A percentile compares a stretch with the other conserved stretches of the same genome.
Evolutionary conservation across 2,329 filamentous ascomycete genomes (phyloP).

Genomic region (Claviceps sp.): DNA sequence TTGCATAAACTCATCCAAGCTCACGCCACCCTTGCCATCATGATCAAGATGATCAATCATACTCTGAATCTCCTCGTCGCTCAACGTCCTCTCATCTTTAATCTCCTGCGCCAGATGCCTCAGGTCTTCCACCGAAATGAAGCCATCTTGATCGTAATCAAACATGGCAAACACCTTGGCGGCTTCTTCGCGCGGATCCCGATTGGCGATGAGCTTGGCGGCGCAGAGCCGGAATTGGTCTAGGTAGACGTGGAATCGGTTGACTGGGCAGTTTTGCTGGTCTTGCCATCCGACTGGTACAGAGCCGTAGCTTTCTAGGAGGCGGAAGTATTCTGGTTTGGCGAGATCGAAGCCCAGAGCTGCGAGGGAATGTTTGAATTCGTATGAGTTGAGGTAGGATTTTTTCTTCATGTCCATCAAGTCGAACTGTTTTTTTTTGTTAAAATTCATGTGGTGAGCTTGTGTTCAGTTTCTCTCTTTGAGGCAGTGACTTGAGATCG

Average conservation of each 20-base stretch:
- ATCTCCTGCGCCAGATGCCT: constrained; percentile 78
- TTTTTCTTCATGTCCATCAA: constrained; percentile 97
- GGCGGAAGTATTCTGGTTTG: constrained; percentile 69
- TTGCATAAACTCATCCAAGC: constrained; percentile 55
- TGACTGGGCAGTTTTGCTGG: constrained; percentile 28
- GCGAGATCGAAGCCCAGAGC: constrained; percentile 87
- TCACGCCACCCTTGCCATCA: constrained; percentile 73
- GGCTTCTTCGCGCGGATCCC: constrained; percentile 86
- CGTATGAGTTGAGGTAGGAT: constrained; percentile 89
- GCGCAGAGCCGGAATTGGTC: constrained; percentile 54
- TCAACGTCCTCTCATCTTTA: constrained; percentile 64
- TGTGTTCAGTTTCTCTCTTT: not conserved
- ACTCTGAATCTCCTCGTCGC: constrained; percentile 80
- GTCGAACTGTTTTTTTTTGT: constrained; percentile 49
- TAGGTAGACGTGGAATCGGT: constrained; percentile 36
- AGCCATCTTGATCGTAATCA: constrained; percentile 81
- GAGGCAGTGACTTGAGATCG: not conserved
- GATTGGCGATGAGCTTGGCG: constrained; percentile 63
- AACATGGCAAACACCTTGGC: constrained; percentile 85
- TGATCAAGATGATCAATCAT: constrained; percentile 99
- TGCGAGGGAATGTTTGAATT: constrained; percentile 92
- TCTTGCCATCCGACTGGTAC: constrained; percentile 47
- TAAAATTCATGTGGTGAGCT: not conserved
- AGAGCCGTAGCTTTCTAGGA: constrained; percentile 71
- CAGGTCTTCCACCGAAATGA: constrained; percentile 80